These are phyloP conservation scores for Aspergillus funiculosus DNA, from an alignment of 495 filamentous ascomycete genomes.

Conservation along the genomic window DNA sequence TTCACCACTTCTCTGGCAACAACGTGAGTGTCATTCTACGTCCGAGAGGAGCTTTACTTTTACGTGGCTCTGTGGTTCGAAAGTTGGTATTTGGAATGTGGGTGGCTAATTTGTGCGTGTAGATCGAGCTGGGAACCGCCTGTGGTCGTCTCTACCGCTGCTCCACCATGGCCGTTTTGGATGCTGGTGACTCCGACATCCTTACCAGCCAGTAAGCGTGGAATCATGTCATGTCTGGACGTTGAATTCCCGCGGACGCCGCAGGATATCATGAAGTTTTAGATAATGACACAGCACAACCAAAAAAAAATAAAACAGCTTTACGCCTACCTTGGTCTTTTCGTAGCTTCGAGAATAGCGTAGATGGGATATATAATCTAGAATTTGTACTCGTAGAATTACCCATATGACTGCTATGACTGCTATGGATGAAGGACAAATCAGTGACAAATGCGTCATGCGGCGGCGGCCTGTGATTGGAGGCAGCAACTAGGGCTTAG, in stretches of 20 bases:
- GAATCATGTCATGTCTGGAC: slow-evolving; percentile 24
- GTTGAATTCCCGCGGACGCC: slow-evolving; percentile 9
- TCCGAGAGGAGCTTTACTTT: not conserved
- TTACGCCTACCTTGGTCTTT: not conserved
- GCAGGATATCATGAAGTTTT: slow-evolving; percentile 15
- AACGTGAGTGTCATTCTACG: slow-evolving; percentile 64
- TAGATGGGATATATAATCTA: not conserved
- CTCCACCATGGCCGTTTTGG: slow-evolving; percentile 89
- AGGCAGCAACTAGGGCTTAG: slow-evolving; percentile 40
- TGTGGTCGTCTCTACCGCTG: slow-evolving; percentile 81
- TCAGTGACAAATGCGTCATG: slow-evolving; percentile 24
- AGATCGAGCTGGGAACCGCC: slow-evolving; percentile 96
- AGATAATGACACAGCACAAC: slow-evolving; percentile 24
- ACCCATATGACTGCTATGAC: no score
- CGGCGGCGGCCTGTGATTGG: slow-evolving; percentile 24
- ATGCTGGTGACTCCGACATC: slow-evolving; percentile 98
- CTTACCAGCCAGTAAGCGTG: slow-evolving; percentile 51
- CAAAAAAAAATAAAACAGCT: slow-evolving; percentile 5
- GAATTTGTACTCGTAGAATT: not conserved
- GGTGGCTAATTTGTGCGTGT: slow-evolving; percentile 13
- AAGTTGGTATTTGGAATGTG: not conserved
- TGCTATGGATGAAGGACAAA: no score
- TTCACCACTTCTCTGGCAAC: slow-evolving; percentile 95
- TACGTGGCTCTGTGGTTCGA: not conserved
- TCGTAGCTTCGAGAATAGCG: not conserved